Conservation (phyloP, 2,329 filamentous ascomycete species). For the Amphichorda felina region DNA sequence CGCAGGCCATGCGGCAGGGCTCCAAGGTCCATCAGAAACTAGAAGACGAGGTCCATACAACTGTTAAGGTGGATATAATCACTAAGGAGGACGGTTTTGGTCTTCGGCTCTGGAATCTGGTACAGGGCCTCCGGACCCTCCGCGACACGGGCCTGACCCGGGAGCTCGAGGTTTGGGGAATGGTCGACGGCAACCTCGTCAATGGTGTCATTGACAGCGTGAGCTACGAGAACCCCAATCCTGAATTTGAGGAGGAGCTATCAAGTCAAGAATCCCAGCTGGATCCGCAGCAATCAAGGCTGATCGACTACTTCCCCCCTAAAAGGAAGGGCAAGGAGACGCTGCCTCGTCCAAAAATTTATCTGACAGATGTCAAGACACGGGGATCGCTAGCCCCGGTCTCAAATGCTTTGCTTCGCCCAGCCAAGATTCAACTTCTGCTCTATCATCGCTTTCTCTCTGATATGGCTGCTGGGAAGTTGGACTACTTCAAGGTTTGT, state of each 20-base stretch:
- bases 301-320: slow-evolving; percentile 27
- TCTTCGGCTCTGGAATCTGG: slow-evolving; percentile 78
- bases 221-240: slow-evolving; percentile 64
- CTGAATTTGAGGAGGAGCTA: slow-evolving; percentile 52
- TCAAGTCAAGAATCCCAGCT: slow-evolving; percentile 17
- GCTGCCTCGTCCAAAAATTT: slow-evolving; percentile 30
- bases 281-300: slow-evolving; percentile 20
- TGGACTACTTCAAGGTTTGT: slow-evolving; percentile 60
- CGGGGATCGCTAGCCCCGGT: slow-evolving; percentile 54
- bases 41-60: slow-evolving; percentile 74
- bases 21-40: slow-evolving; percentile 69
- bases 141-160: slow-evolving; percentile 60
- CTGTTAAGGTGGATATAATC: slow-evolving; percentile 58
- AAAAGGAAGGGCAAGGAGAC: slow-evolving; percentile 5
- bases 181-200: slow-evolving; percentile 69
- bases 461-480: slow-evolving; percentile 56
- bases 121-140: slow-evolving; percentile 70
- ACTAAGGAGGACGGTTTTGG: slow-evolving; percentile 77
- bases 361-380: slow-evolving; percentile 85
- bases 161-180: slow-evolving; percentile 76
- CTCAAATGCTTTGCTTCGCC: slow-evolving; percentile 55
- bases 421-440: slow-evolving; percentile 77
- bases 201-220: slow-evolving; percentile 86
- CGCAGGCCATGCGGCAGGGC: slow-evolving; percentile 74
- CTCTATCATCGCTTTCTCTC: slow-evolving; percentile 81